Conservation (phyloP, 2,329 filamentous ascomycete species). For the Aspergillus neotritici region DNA sequence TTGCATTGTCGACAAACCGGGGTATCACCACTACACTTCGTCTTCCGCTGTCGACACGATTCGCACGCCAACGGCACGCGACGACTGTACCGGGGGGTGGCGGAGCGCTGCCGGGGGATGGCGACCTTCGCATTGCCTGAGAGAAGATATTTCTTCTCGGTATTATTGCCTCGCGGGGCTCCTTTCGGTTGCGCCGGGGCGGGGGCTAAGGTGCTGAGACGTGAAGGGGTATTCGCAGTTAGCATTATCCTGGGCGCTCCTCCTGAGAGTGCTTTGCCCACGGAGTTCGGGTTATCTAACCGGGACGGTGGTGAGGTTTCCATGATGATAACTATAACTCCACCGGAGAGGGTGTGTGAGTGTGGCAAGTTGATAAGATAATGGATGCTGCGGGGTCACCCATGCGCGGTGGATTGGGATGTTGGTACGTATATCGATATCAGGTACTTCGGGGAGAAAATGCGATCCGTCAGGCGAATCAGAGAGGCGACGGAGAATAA, state of each 20-base stretch:
- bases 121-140: constrained; percentile 23
- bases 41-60: constrained; percentile 39
- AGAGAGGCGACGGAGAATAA: no score
- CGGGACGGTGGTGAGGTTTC: no score
- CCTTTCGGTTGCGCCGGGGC: constrained; percentile 1
- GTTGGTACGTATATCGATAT: no score
- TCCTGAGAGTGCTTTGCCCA: not conserved
- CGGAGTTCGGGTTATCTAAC: no score
- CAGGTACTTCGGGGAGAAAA: no score
- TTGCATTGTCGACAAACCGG: constrained; percentile 38
- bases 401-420: no score
- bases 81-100: constrained; percentile 17
- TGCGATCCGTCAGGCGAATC: no score
- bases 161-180: constrained; percentile 5
- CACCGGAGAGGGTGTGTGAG: no score
- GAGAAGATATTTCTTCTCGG: constrained; percentile 11
- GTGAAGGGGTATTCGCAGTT: constrained; percentile 8
- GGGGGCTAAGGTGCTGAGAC: constrained; percentile 1
- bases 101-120: constrained; percentile 25
- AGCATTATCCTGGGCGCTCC: constrained; percentile 6
- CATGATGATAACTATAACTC: no score
- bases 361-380: no score
- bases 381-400: no score
- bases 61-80: constrained; percentile 38
- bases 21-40: constrained; percentile 41